A percentile compares a stretch with the other conserved stretches of the same genome.
These are phyloP conservation scores for Saccharomyces hybrid DNA, from an alignment of 1,139 yeast genomes.

Conservation along the genomic window DNA sequence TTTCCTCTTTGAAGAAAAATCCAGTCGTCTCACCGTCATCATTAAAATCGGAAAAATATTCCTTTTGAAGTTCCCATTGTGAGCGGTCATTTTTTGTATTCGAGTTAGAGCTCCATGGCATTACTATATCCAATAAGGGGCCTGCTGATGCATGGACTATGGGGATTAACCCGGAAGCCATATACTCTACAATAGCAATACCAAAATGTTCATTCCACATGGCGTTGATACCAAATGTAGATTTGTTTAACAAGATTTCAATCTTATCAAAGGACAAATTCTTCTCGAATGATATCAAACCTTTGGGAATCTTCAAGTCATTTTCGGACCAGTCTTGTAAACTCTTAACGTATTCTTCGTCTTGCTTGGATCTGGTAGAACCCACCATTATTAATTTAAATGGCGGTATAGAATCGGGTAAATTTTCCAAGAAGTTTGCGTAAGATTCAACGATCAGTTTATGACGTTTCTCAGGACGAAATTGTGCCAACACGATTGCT, in stretches of 20 bases:
- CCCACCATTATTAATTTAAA: constrained; percentile 72
- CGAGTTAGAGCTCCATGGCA: constrained; percentile 40
- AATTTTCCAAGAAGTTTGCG: constrained; percentile 44
- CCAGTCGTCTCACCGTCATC: constrained; percentile 46
- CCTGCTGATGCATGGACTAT: constrained; percentile 94
- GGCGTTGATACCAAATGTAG: constrained; percentile 80
- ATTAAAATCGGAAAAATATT: constrained; percentile 21
- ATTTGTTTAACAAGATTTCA: constrained; percentile 44
- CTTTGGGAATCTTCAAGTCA: constrained; percentile 41
- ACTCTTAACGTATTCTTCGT: constrained; percentile 49
- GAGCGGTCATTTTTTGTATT: background rate
- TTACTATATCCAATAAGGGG: constrained; percentile 79
- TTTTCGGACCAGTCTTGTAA: constrained; percentile 41
- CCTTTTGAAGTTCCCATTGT: constrained; percentile 11
- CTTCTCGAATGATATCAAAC: constrained; percentile 55
- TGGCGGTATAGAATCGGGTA: constrained; percentile 11
- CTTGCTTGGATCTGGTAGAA: constrained; percentile 67
- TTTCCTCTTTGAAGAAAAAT: constrained; percentile 60
- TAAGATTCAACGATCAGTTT: constrained; percentile 58
- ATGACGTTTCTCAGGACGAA: constrained; percentile 93
- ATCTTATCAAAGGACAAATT: constrained; percentile 71
- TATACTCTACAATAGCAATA: constrained; percentile 91
- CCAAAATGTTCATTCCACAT: constrained; percentile 99
- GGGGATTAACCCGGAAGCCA: constrained; percentile 82
- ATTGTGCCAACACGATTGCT: constrained; percentile 81